A percentile compares a stretch with the other conserved stretches of the same genome.
These are phyloP conservation scores for Clarireedia homoeocarpa DNA, from an alignment of 2,329 filamentous ascomycete genomes.

Conservation along the genomic window DNA sequence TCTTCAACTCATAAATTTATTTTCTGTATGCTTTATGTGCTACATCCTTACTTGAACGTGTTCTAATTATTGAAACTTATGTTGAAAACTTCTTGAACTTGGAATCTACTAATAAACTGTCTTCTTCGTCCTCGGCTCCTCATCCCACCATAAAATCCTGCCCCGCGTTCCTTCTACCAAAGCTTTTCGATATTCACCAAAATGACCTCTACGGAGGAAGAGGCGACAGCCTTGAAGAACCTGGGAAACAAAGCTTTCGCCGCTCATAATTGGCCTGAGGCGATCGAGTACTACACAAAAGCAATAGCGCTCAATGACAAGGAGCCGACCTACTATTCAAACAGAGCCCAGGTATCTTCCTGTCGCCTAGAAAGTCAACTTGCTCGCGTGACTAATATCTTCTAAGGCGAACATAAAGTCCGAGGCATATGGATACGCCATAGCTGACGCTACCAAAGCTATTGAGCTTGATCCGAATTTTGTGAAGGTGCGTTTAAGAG, in stretches of 20 bases:
- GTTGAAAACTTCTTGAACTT: no score
- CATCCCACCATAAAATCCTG: background rate
- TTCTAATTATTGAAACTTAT: no score
- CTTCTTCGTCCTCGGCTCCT: background rate
- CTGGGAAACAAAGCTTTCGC: conserved; percentile 92
- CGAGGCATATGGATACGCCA: conserved; percentile 88
- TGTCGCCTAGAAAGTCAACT: conserved; percentile 20
- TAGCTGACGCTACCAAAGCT: conserved; percentile 83
- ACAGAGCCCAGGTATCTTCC: conserved; percentile 76
- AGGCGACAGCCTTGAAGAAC: conserved; percentile 80
- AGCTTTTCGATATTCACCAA: conserved; percentile 1
- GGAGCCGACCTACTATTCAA: conserved; percentile 87
- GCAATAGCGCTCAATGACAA: conserved; percentile 78
- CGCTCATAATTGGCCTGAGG: conserved; percentile 75
- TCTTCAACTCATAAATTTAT: no score
- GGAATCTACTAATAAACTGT: background rate
- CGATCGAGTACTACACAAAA: conserved; percentile 76
- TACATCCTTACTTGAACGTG: background rate
- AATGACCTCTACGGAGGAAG: conserved; percentile 39
- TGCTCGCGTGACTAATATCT: conserved; percentile 41
- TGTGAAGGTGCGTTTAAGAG: conserved; percentile 59
- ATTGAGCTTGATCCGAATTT: conserved; percentile 83
- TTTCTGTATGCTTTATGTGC: no score
- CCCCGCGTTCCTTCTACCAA: conserved; percentile 1
- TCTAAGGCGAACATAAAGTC: conserved; percentile 87